Base-by-base conservation (phyloP, 1,139 yeast species). In the Keqinozyma sinolaborantium region DNA sequence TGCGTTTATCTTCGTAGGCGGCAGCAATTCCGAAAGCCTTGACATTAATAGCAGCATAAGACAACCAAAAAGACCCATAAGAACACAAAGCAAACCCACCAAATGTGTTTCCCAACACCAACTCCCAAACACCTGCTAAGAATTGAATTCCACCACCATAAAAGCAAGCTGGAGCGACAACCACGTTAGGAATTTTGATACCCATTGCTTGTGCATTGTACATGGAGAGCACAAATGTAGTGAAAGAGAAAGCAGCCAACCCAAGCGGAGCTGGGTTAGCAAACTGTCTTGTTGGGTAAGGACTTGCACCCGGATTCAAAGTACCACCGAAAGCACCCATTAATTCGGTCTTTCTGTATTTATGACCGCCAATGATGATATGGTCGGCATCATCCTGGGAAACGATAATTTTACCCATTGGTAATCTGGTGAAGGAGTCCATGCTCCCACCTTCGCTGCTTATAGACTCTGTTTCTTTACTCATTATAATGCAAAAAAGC, bases 1-100 rank as follows among this genome's bases (percentile, higher is more conserved):
- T 60, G 5, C 60, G 60, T 1, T 62, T 53, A 2, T 61, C 60
- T 2, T 56, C 58, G 45, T 82, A 82, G 14, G 79, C 72, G 4
- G 66, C 59, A 2, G 60, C 52, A 32, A 79, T 70, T 12, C 77
- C 80, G 53, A 82, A 81, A 29, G 69, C 64, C 31, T 77, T 72
- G 33, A 74, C 58, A 35, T 75, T 53, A 26, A 81, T 69, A 27
- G 81, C 74, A 16, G 82, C 80, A 51, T 72, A 81, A 14, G 81
- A 62, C 35, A 82, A 60, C 86, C 90, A 83, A 57, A 82, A 83
- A 7, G 84, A 86, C 32, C 90, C 90, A 50, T 79, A 83, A 34
- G 83, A 75, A 31, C 79, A 63, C 51, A 83, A 74, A 7, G 80
- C 83, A 23, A 80, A 74, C 47, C 72, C 73, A 28, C 81, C 82